A percentile compares a stretch with the other conserved stretches of the same genome.
These are phyloP conservation scores for Alnus glutinosa DNA, from an alignment of 306 rosid genomes.

Conservation along the genomic window DNA sequence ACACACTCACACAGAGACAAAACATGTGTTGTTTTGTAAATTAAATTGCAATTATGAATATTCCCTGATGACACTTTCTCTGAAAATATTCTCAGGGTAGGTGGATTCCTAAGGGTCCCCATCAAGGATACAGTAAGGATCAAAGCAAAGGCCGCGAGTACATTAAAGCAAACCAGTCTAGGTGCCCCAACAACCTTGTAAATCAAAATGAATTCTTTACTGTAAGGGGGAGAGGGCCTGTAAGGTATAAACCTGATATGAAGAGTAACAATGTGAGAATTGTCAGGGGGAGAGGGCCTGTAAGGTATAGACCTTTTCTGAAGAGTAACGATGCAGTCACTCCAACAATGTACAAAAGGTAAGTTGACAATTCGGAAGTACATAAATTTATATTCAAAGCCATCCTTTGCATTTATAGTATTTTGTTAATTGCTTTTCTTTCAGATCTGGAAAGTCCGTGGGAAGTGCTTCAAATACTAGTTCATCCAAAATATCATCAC, in stretches of 20 bases:
- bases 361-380: slow-evolving; percentile 1
- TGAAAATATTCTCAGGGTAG: slow-evolving; percentile 19
- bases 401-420: not conserved
- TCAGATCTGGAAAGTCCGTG: not conserved
- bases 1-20: not conserved
- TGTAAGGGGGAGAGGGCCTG: slow-evolving; percentile 26
- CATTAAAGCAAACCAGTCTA: slow-evolving; percentile 4
- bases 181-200: not conserved
- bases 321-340: slow-evolving; percentile 1
- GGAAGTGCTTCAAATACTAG: too few species aligned
- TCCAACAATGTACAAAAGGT: slow-evolving; percentile 10
- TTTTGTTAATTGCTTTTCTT: not conserved
- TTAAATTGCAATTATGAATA: not conserved
- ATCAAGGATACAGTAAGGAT: slow-evolving; percentile 17
- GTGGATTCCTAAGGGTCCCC: slow-evolving; percentile 1
- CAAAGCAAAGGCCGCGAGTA: slow-evolving; percentile 7
- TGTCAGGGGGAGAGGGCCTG: slow-evolving; percentile 25
- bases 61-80: slow-evolving; percentile 4
- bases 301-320: not conserved
- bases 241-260: not conserved
- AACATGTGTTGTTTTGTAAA: not conserved
- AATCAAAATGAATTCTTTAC: slow-evolving; percentile 1
- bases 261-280: not conserved
- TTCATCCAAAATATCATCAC: too few species aligned
- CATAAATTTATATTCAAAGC: not conserved